Conservation (phyloP, 2,329 filamentous ascomycete species). For the Aspergillus novoparasiticus region DNA sequence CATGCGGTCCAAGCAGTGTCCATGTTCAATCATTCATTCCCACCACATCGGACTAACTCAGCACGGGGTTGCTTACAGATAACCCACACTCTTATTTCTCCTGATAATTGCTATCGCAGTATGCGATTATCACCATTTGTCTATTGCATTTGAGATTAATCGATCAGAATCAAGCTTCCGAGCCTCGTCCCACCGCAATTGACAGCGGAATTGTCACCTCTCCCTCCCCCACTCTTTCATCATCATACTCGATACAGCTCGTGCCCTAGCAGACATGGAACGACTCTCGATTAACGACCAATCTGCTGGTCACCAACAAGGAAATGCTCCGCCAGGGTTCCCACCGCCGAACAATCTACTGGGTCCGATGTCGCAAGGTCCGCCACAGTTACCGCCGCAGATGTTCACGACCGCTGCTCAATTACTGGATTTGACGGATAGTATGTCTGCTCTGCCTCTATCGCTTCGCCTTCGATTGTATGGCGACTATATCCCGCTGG, state of each 20-base stretch:
- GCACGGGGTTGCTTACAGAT: slow-evolving; percentile 1
- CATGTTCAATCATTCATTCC: neutral
- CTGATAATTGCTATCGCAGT: neutral
- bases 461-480: neutral
- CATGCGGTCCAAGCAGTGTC: neutral
- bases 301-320: slow-evolving; percentile 30
- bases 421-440: slow-evolving; percentile 93
- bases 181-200: slow-evolving; percentile 8
- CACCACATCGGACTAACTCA: slow-evolving; percentile 2
- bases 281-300: slow-evolving; percentile 39
- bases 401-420: slow-evolving; percentile 99
- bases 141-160: neutral
- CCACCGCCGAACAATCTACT: slow-evolving; percentile 29
- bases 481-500: neutral
- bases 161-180: neutral
- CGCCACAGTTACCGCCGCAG: slow-evolving; percentile 67
- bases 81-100: neutral
- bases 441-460: slow-evolving; percentile 57
- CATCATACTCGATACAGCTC: slow-evolving; percentile 16
- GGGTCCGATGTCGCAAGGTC: slow-evolving; percentile 39
- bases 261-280: slow-evolving; percentile 32
- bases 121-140: slow-evolving; percentile 7
- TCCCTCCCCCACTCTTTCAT: slow-evolving; percentile 11
- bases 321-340: slow-evolving; percentile 31
- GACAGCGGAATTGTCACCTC: slow-evolving; percentile 1